These are phyloP conservation scores for Huntiella decipiens DNA, from an alignment of 2,329 filamentous ascomycete genomes.

Conservation along the genomic window DNA sequence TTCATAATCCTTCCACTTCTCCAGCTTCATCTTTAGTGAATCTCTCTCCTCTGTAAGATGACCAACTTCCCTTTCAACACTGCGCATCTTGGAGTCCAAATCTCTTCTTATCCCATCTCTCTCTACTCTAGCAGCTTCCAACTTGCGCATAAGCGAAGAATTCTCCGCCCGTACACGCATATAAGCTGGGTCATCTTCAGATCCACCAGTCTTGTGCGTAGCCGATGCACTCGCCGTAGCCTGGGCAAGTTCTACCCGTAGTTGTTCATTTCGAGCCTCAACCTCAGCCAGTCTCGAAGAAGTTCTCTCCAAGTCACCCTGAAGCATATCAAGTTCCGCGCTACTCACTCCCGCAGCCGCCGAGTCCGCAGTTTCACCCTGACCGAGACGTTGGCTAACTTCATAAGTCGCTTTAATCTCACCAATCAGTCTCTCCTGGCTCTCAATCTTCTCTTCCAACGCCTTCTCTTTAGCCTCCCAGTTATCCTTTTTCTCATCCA, in stretches of 20 bases:
- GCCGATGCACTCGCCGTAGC: slow-evolving; percentile 48
- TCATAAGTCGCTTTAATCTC: slow-evolving; percentile 96
- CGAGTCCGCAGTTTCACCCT: slow-evolving; percentile 43
- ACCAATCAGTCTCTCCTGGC: slow-evolving; percentile 75
- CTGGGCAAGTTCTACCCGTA: slow-evolving; percentile 78
- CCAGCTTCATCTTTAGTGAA: slow-evolving; percentile 56
- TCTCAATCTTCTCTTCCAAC: slow-evolving; percentile 84
- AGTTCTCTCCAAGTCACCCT: slow-evolving; percentile 77
- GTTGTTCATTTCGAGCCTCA: slow-evolving; percentile 82
- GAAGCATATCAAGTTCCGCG: slow-evolving; percentile 85
- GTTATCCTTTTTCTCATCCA: slow-evolving; percentile 88
- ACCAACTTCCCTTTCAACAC: slow-evolving; percentile 59
- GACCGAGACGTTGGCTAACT: slow-evolving; percentile 75
- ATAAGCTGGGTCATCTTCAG: slow-evolving; percentile 81
- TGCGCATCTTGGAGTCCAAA: slow-evolving; percentile 54
- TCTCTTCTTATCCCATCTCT: slow-evolving; percentile 63
- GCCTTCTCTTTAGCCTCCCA: slow-evolving; percentile 88
- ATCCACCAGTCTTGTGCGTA: slow-evolving; percentile 34
- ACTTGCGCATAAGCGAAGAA: slow-evolving; percentile 70
- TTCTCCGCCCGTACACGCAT: slow-evolving; percentile 85
- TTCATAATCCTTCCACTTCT: slow-evolving; percentile 86
- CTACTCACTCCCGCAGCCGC: slow-evolving; percentile 47
- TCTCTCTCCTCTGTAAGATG: slow-evolving; percentile 68
- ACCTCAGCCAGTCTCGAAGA: slow-evolving; percentile 74
- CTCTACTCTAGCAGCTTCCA: slow-evolving; percentile 69